Conservation (phyloP, 2,329 filamentous ascomycete genomes). For the Xenosphaeropsis pyriputrescens region DNA sequence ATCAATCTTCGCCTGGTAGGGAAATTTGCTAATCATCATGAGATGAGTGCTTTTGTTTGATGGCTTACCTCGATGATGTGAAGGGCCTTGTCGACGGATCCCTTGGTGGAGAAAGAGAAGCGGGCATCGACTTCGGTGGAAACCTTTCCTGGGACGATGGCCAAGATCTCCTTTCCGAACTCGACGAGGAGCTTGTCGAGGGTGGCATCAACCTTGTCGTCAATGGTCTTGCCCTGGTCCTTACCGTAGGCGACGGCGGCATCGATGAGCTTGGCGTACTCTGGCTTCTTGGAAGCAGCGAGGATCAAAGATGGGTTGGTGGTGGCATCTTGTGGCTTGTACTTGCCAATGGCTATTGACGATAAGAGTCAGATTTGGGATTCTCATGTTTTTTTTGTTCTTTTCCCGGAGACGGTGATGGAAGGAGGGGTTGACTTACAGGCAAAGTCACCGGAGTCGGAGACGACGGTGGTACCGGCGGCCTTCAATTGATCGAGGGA, state of each 20-base stretch:
- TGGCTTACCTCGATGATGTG: conserved; percentile 78
- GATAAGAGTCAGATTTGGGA: conserved; percentile 20
- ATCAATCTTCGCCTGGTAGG: background rate
- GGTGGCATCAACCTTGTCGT: conserved; percentile 76
- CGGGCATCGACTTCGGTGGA: conserved; percentile 96
- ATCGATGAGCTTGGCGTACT: conserved; percentile 89
- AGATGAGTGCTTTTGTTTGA: too few relatives aligned
- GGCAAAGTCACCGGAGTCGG: conserved; percentile 83
- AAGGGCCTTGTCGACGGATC: conserved; percentile 86
- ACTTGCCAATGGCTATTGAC: conserved; percentile 77
- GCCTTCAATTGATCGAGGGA: conserved; percentile 96
- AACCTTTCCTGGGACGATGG: conserved; percentile 95
- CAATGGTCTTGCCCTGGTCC: conserved; percentile 49
- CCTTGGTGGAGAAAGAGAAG: conserved; percentile 91
- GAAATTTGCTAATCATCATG: too few relatives aligned
- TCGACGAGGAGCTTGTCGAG: conserved; percentile 92
- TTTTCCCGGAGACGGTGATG: background rate
- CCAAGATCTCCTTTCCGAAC: conserved; percentile 94
- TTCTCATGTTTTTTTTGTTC: conserved; percentile 2
- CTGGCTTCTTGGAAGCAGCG: conserved; percentile 92
- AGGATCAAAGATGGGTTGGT: conserved; percentile 99
- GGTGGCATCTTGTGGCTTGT: conserved; percentile 99
- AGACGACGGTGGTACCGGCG: conserved; percentile 90
- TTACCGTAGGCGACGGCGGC: conserved; percentile 76
- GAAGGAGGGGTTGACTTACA: conserved; percentile 36